Base-by-base conservation (phyloP, 257 asterid species). In the Fraxinus quadrangulata region DNA sequence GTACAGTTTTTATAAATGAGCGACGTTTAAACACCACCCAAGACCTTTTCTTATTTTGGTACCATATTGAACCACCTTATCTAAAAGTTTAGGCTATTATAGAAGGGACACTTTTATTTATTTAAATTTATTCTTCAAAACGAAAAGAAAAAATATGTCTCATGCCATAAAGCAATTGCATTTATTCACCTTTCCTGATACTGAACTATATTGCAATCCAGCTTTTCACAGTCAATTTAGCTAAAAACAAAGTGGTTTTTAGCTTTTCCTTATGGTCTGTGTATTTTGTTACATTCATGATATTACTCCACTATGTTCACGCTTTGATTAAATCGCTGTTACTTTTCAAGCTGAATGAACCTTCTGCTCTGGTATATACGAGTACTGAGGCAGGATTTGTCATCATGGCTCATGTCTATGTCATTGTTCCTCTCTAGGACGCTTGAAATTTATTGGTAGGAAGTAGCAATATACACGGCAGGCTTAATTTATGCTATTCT, bases 301-400 rank as follows among this genome's bases (percentile, higher is more conserved):
- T 54, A 5, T 51, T 17, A 51, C 23, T 51, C 23, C 63, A 17
- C 63, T 3, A 17, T 51, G 63, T 51, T 19, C 23, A 51, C 19
- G 26, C 63, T 75, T 78, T 30, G 6, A 74, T 63, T 37, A 19
- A 59, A 28, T 63, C 81, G 24, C 47, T 71, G 65, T 30, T 74
- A 37, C 67, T 84, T 74, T 30, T 77, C 56, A 59, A 80, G 70
- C 75, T 31, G 30, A 65, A 36, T 21, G 71, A 17, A 40, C 28
- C 28, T 65, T 31, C 39, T 76, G 36, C 70, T 65, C 65, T 68
- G 39, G 36, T 68, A 34, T 40, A 72, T 49, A 40, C 11, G 49
- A 40, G 49, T 40, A 73, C 71, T 74, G 37, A 65, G 72, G 31
- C 17, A 26, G 49, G 74, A 56, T 61, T 54, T 69, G 69, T 61